Conservation (phyloP, 2,329 filamentous ascomycete species). For the Aspergillus ibericus region DNA sequence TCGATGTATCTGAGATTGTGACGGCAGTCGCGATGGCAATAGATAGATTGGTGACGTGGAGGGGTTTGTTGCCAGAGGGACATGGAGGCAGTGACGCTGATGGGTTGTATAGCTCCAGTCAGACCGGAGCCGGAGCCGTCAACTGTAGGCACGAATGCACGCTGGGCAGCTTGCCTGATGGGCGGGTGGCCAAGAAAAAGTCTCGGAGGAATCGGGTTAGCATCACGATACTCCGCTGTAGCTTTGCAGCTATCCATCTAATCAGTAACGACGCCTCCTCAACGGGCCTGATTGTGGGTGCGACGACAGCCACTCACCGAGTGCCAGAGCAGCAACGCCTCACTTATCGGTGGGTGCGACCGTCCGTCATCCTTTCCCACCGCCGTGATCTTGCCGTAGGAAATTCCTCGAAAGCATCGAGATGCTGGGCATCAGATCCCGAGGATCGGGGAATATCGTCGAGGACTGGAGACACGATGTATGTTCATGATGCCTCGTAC, state of each 20-base stretch:
- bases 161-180: not conserved
- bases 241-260: not conserved
- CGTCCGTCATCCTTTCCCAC: not conserved
- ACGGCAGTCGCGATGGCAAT: not conserved
- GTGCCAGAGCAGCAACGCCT: slow-evolving; percentile 23
- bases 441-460: not conserved
- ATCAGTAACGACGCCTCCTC: not conserved
- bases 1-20: not conserved
- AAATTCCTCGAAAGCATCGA: not conserved
- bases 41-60: not conserved
- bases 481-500: not conserved
- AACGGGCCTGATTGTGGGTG: slow-evolving; percentile 1
- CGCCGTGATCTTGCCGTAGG: not conserved
- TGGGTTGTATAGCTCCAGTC: not conserved
- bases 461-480: not conserved
- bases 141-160: not conserved
- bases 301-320: slow-evolving; percentile 14
- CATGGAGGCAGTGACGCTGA: not conserved
- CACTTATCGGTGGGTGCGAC: slow-evolving; percentile 17
- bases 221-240: not conserved
- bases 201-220: not conserved
- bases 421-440: not conserved
- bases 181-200: not conserved
- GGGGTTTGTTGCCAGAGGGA: not conserved
- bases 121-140: not conserved